Conservation (phyloP, 192 early-diverging fungal species). For the Entomortierella parvispora region DNA sequence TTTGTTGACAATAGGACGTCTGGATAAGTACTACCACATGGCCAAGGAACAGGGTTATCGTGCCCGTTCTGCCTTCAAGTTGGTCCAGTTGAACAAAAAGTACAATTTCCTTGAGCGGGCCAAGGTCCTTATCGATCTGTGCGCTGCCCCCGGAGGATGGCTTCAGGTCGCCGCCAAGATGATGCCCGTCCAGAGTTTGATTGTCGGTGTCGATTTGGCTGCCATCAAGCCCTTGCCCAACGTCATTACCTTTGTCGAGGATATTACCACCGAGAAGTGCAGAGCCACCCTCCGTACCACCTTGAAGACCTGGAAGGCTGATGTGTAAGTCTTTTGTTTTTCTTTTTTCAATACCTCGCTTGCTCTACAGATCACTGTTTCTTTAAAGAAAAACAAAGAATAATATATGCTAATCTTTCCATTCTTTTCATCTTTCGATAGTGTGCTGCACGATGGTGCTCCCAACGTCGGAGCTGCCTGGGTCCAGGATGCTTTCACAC, state of each 20-base stretch:
- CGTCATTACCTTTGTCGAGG: constrained; percentile 94
- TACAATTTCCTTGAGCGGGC: constrained; percentile 94
- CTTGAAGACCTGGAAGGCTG: constrained; percentile 98
- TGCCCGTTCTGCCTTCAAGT: constrained; percentile 99
- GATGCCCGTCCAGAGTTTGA: constrained; percentile 95
- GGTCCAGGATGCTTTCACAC: constrained; percentile 96
- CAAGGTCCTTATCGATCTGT: constrained; percentile 93
- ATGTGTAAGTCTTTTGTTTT: constrained; percentile 71
- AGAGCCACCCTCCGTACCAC: constrained; percentile 83
- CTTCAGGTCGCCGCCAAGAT: constrained; percentile 97
- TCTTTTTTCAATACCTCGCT: neutral
- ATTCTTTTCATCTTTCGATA: constrained; percentile 22
- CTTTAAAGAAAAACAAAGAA: neutral
- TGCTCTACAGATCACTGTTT: neutral
- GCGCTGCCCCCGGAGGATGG: constrained; percentile 98
- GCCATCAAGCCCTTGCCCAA: constrained; percentile 97
- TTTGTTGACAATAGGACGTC: constrained; percentile 90
- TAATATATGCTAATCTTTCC: neutral
- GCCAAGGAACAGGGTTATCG: constrained; percentile 99
- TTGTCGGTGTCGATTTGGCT: constrained; percentile 95
- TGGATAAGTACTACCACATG: constrained; percentile 99
- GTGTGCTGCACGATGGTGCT: constrained; percentile 97
- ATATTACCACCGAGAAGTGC: constrained; percentile 97
- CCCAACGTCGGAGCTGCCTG: constrained; percentile 98
- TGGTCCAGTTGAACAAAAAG: constrained; percentile 99